Conservation (phyloP, 768 basidiomycete species). For the Psilocybe cubensis region DNA sequence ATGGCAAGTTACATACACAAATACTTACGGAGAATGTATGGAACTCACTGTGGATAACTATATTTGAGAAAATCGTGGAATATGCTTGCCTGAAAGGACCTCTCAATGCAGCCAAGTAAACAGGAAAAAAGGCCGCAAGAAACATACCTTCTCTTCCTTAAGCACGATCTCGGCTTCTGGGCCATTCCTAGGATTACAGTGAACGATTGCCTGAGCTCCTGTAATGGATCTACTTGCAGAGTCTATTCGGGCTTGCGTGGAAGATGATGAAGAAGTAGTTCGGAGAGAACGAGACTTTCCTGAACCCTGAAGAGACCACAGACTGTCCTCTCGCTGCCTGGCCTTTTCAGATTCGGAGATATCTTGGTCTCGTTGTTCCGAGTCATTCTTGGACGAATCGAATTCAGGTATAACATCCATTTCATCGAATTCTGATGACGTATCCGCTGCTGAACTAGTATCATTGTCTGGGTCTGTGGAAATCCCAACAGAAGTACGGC, state of each 20-base stretch:
- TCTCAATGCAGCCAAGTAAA: neutral
- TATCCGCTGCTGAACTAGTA: slow-evolving; percentile 35
- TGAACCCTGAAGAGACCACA: slow-evolving; percentile 63
- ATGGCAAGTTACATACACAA: slow-evolving; percentile 2
- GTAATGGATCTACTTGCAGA: slow-evolving; percentile 17
- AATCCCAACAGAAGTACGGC: slow-evolving; percentile 26
- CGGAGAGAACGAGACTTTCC: neutral
- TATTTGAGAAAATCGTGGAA: slow-evolving; percentile 96
- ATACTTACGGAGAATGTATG: neutral
- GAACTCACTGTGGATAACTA: slow-evolving; percentile 86
- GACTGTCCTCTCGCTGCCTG: slow-evolving; percentile 52
- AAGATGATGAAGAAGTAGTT: neutral
- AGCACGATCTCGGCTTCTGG: slow-evolving; percentile 88
- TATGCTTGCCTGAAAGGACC: slow-evolving; percentile 60
- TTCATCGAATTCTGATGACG: slow-evolving; percentile 42
- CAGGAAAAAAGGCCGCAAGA: neutral
- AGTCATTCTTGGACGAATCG: slow-evolving; percentile 38
- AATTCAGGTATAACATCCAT: slow-evolving; percentile 44
- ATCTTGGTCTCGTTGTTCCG: slow-evolving; percentile 34
- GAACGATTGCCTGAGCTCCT: slow-evolving; percentile 41
- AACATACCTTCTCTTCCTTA: slow-evolving; percentile 78
- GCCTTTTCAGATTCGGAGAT: slow-evolving; percentile 23
- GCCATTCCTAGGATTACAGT: slow-evolving; percentile 47
- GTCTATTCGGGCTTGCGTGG: neutral
- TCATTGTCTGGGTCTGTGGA: slow-evolving; percentile 50